Evolutionary conservation across 75 land plant genomes (phyloP), one percentile per base, ranked within the genome.

Genomic region (Azolla pinnata): DNA sequence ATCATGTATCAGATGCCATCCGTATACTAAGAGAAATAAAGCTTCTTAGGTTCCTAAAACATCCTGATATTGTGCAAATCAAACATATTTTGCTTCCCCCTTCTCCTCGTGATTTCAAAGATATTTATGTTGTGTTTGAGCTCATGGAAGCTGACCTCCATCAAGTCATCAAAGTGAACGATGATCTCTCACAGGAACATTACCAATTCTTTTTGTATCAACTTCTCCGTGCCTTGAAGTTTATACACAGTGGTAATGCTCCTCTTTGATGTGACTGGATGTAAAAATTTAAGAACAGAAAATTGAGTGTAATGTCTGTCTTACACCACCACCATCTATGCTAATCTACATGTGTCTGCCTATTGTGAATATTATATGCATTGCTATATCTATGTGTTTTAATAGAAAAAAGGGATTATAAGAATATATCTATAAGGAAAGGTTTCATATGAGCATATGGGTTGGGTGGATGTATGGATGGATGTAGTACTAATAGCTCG

Each of bases 111-210:
- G 74, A 67, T 17, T 71, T 71, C 31, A 71, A 59, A 31, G 74
- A 71, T 21, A 68, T 67, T 10, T 71, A 71, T 67, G 74, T 71
- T 23, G 74, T 71, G 10, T 71, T 71, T 59, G 74, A 71, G 54
- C 74, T 71, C 34, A 71, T 71, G 74, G 74, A 71, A 54, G 70
- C 74, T 46, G 74, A 71, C 59, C 63, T 71, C 18, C 74, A 71
- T 40, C 74, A 71, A 42, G 74, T 71, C 2, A 58, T 58, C 60
- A 58, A 58, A 31, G 40, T 23, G 7, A 58, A 58, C 42, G 60
- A 58, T 33, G 60, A 58, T 23, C 31, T 58, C 32, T 31, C 35
- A 1, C 60, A 31, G 49, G 49, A 46, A 4, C 49, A 46, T 17
- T 46, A 46, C 21, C 49, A 46, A 46, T 46, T 46, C 21, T 58